Base-by-base conservation (phyloP, 805 yeast genomes). In the Blastobotrys muscicola region DNA sequence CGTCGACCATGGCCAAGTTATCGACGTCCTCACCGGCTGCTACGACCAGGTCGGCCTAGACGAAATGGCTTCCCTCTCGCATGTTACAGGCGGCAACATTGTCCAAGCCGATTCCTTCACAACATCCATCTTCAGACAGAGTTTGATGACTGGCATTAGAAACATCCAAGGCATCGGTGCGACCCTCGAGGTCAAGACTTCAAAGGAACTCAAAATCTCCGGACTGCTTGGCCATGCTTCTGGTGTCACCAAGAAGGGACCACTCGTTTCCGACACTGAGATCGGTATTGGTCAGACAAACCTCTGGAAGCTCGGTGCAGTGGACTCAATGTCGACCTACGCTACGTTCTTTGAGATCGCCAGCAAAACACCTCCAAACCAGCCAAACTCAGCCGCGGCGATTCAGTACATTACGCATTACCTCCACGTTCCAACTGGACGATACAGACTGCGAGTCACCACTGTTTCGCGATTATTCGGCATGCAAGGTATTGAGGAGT, bases 41-140 rank as follows among this genome's bases (percentile, higher is more conserved):
- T 86, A 85, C 63, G 97, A 89, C 66, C 97, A 89, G 70, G 80
- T 87, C 45, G 97, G 97, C 59, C 76, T 89, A 71, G 80, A 78
- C 53, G 97, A 89, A 68, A 87, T 89, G 97, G 80, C 85, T 63
- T 70, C 80, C 44, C 68, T 89, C 49, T 75, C 92, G 45, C 80
- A 82, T 61, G 71, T 73, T 53, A 87, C 95, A 9, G 97, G 97
- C 50, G 97, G 97, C 63, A 80, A 80, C 14, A 66, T 89, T 45
- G 76, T 89, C 31, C 76, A 89, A 54, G 74, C 94, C 2, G 97
- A 89, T 69, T 86, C 96, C 8, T 89, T 89, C 69, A 85, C 94
- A 35, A 89, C 97, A 8, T 80, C 95, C 8, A 87, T 89, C 52
- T 89, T 89, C 72, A 86, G 85, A 61, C 94, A 89, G 65, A 82